Evolutionary conservation across 306 rosid species (phyloP).

Genomic region (Sechiopsis laciniata): DNA sequence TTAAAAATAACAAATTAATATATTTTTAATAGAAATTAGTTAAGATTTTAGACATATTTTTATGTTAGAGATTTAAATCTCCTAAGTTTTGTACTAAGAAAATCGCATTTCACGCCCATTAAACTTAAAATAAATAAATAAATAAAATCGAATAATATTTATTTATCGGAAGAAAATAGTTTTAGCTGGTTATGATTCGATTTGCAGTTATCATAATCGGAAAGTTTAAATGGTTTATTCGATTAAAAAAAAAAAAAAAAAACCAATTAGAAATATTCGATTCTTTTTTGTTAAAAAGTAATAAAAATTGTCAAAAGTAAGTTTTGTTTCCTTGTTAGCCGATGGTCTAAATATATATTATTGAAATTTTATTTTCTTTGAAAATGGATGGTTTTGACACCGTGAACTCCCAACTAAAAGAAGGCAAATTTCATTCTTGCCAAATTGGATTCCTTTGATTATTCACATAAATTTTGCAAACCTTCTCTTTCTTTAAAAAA

Average conservation of each 20-base stretch:
- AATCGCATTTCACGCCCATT: neutral
- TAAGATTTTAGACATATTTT: too few relatives aligned
- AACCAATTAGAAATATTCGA: too few relatives aligned
- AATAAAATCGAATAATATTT: neutral
- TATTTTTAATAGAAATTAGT: too few relatives aligned
- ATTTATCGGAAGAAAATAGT: neutral
- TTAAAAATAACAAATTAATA: too few relatives aligned
- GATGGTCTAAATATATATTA: neutral
- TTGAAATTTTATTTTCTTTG: neutral
- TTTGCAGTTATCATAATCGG: neutral
- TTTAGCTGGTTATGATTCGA: neutral
- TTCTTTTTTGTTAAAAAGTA: neutral
- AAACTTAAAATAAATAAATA: too few relatives aligned
- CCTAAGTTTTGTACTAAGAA: neutral
- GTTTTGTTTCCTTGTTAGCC: neutral
- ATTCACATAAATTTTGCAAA: neutral
- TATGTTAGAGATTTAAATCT: too few relatives aligned
- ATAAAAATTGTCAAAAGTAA: neutral
- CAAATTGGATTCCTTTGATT: neutral
- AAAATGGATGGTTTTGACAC: neutral
- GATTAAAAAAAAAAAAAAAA: too few relatives aligned
- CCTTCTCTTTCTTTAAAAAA: too few relatives aligned
- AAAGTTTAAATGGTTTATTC: neutral
- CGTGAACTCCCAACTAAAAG: too few relatives aligned
- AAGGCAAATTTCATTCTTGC: neutral